Evolutionary conservation across 2,329 filamentous ascomycete species (phyloP), one percentile per base, ranked within the genome.

Genomic region (Malbranchea zuffiana): DNA sequence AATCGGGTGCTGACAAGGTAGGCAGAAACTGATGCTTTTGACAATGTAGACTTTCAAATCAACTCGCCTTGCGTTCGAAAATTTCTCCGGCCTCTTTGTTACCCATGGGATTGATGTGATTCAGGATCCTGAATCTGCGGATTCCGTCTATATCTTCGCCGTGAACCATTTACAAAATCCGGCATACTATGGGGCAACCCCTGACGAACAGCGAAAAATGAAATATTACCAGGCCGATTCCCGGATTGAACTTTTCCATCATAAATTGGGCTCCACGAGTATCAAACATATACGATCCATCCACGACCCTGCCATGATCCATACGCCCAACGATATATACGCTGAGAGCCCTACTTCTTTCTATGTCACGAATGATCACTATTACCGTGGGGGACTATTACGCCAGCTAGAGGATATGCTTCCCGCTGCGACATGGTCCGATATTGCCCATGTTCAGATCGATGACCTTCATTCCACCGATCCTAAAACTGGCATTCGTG

Each of bases 71-170:
- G 43, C 48, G 0, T 63, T 77, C 11, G 56, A 66, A 5, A 64
- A 67, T 36, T 78, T 77, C 43, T 41, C 64, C 2, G 62, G 63
- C 0, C 61, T 71, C 0, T 75, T 78, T 33, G 48, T 70, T 4
- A 74, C 74, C 0, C 75, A 79, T 44, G 75, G 75, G 1, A 73
- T 79, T 42, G 72, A 75, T 40, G 60, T 79, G 5, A 62, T 74
- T n/a, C 51, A 60, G 3, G 71, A 76, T 42, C 65, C 63, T 0
- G 47, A 47, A 2, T 23, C 53, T 6, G 49, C 59, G 1, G 56
- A 16, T 15, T 50, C 69, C 0, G 67, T 78, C 4, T 78, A 74
- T 45, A 70, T 79, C 30, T 73, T 72, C 37, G 74, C 70, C 0
- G 53, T 79, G 33, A 79, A 79, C 44, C 75, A 79, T 38, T 46